Evolutionary conservation across 352 stramenopile genomes (phyloP).

Genomic region (Phytopythium cucurbitacearum): DNA sequence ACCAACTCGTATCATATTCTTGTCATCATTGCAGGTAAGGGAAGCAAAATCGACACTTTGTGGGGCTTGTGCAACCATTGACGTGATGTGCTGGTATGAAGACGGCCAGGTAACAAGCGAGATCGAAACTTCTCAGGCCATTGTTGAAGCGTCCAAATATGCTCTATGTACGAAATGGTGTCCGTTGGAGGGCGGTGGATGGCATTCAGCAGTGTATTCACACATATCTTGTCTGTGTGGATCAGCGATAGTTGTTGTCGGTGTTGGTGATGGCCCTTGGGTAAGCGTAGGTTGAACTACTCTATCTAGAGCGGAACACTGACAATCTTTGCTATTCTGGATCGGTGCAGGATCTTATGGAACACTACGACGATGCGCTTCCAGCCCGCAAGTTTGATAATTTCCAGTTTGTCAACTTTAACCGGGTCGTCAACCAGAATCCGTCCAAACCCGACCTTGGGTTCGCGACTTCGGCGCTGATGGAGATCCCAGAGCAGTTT

Average conservation of each 20-base stretch:
- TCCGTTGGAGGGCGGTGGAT: not conserved
- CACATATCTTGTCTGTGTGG: not conserved
- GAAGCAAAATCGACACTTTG: not conserved
- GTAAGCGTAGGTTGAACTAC: conserved; percentile 8
- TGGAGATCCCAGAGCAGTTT: conserved; percentile 64
- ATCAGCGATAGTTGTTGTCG: conserved; percentile 69
- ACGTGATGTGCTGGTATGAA: not conserved
- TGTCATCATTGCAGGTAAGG: conserved; percentile 58
- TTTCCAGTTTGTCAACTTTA: conserved; percentile 77
- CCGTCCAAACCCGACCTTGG: conserved; percentile 43
- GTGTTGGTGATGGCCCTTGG: conserved; percentile 75
- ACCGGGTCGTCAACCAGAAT: conserved; percentile 45
- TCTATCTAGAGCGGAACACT: not conserved
- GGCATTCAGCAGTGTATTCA: not conserved
- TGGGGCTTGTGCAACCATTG: not conserved
- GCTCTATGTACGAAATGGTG: conserved; percentile 47
- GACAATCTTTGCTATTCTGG: not conserved
- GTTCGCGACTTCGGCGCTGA: conserved; percentile 63
- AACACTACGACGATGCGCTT: conserved; percentile 55
- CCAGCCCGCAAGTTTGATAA: conserved; percentile 66
- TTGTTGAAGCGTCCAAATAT: conserved; percentile 66
- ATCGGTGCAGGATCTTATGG: conserved; percentile 42
- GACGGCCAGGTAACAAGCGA: conserved; percentile 69
- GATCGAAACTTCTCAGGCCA: conserved; percentile 59
- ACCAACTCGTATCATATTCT: conserved; percentile 61